phyloP scores from a whole-genome alignment of 108 stramenopile genomes.

The Nitzschia sp. region DNA sequence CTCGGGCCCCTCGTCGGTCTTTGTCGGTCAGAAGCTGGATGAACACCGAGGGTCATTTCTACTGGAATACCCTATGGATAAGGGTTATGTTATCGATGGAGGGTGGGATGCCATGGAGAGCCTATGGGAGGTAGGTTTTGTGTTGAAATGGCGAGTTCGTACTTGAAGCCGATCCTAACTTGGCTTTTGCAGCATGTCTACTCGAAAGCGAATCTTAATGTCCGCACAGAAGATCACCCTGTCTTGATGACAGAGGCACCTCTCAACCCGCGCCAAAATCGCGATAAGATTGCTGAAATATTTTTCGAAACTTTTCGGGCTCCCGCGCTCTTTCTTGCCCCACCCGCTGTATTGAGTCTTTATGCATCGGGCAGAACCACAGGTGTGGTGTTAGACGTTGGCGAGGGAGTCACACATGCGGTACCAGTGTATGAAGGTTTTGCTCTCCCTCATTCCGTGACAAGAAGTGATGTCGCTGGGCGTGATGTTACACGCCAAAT shows the following conservation, averaged over 20 bases:
- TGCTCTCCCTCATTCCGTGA: constrained; percentile 93
- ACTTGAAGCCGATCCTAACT: neutral
- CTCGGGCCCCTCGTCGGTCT: constrained; percentile 71
- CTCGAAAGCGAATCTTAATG: constrained; percentile 84
- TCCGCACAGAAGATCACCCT: constrained; percentile 91
- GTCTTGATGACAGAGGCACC: constrained; percentile 96
- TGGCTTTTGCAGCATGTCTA: constrained; percentile 65
- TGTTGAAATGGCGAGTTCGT: neutral
- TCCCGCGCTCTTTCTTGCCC: constrained; percentile 93
- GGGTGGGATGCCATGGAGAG: constrained; percentile 95
- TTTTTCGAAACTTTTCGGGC: constrained; percentile 94
- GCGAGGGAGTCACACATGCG: constrained; percentile 96
- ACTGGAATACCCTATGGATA: constrained; percentile 91
- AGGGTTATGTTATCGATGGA: constrained; percentile 85
- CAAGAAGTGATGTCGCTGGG: constrained; percentile 92
- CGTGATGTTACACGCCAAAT: constrained; percentile 93
- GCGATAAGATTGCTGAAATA: constrained; percentile 89
- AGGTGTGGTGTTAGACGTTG: constrained; percentile 97
- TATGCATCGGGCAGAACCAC: constrained; percentile 97
- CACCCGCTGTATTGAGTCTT: constrained; percentile 90
- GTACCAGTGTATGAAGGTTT: constrained; percentile 98
- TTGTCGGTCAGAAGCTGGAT: constrained; percentile 90
- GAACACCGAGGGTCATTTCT: constrained; percentile 94
- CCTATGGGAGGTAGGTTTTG: constrained; percentile 76
- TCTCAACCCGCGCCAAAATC: constrained; percentile 88